Percentiles rank a stretch among this genome's conserved stretches.
Evolutionary conservation across 108 stramenopile genomes (phyloP).

Genomic region (Seminavis robusta): DNA sequence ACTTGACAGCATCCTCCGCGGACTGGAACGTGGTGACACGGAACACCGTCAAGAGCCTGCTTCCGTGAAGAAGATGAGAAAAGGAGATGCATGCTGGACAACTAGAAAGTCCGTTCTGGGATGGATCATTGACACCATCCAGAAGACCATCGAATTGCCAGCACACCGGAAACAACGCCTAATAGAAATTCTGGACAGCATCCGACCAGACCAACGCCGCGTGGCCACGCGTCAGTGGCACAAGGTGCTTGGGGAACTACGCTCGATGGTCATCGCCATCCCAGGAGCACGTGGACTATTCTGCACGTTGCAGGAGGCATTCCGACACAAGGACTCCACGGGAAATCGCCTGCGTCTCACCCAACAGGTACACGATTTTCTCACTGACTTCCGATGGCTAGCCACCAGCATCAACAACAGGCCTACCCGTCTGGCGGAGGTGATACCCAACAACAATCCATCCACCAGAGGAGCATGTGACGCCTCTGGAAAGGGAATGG

Average conservation of each 20-base stretch:
- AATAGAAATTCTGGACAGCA: conserved; percentile 2
- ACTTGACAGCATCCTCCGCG: conserved; percentile 16
- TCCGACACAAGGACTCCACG: neutral
- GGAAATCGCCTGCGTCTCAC: conserved; percentile 3
- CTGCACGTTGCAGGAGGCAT: conserved; percentile 12
- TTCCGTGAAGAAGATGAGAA: conserved; percentile 27
- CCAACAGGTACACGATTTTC: conserved; percentile 19
- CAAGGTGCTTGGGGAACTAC: conserved; percentile 13
- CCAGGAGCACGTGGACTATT: conserved; percentile 17
- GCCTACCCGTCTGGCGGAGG: conserved; percentile 27
- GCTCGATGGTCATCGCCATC: conserved; percentile 8
- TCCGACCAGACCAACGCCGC: neutral
- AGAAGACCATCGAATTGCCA: conserved; percentile 8
- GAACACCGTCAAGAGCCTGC: conserved; percentile 19
- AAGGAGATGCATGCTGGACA: conserved; percentile 10
- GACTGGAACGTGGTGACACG: no score
- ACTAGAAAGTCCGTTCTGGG: conserved; percentile 14
- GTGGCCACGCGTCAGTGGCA: no score
- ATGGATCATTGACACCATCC: conserved; percentile 18
- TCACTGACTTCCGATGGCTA: conserved; percentile 31
- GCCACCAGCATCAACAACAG: conserved; percentile 5
- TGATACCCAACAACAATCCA: conserved; percentile 21
- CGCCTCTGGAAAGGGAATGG: conserved; percentile 15
- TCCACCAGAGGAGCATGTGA: conserved; percentile 17
- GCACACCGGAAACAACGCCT: conserved; percentile 15